Percentiles rank a stretch among this genome's conserved stretches.
These are phyloP conservation scores for Salisapilia sapeloensis DNA, from an alignment of 352 stramenopile species.

Conservation along the genomic window DNA sequence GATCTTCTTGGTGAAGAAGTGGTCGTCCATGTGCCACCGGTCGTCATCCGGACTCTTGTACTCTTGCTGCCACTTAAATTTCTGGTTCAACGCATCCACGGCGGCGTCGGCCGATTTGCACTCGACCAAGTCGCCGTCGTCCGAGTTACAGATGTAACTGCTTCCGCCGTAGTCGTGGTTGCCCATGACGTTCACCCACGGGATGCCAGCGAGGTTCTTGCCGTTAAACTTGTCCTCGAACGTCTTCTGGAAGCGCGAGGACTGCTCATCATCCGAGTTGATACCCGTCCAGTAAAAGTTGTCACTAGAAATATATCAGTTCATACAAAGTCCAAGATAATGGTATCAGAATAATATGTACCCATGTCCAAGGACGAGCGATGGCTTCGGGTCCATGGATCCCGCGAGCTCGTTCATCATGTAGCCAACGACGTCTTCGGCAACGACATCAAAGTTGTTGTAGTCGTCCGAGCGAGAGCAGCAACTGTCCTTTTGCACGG, in stretches of 20 bases:
- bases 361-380: slow-evolving; percentile 5
- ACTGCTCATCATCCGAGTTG: slow-evolving; percentile 12
- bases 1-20: slow-evolving; percentile 34
- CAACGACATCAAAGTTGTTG: slow-evolving; percentile 3
- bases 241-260: slow-evolving; percentile 29
- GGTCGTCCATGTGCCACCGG: slow-evolving; percentile 31
- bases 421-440: slow-evolving; percentile 2
- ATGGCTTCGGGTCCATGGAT: slow-evolving; percentile 1
- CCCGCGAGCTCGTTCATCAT: slow-evolving; percentile 4
- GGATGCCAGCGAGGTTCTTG: slow-evolving; percentile 20
- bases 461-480: not conserved
- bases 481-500: slow-evolving; percentile 3
- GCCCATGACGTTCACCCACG: slow-evolving; percentile 48
- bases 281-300: slow-evolving; percentile 66
- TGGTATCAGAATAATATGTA: no score
- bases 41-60: slow-evolving; percentile 37
- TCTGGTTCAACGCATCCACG: slow-evolving; percentile 10
- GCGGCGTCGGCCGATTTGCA: slow-evolving; percentile 9
- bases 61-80: slow-evolving; percentile 21
- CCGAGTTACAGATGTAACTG: slow-evolving; percentile 26
- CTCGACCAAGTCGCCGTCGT: slow-evolving; percentile 10
- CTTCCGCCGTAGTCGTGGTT: slow-evolving; percentile 56
- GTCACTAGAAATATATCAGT: no score
- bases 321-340: no score
- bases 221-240: slow-evolving; percentile 41